Evolutionary conservation across 169 alveolate species (phyloP), one percentile per base, ranked within the genome.

Genomic region (Cryptosporidium baileyi): DNA sequence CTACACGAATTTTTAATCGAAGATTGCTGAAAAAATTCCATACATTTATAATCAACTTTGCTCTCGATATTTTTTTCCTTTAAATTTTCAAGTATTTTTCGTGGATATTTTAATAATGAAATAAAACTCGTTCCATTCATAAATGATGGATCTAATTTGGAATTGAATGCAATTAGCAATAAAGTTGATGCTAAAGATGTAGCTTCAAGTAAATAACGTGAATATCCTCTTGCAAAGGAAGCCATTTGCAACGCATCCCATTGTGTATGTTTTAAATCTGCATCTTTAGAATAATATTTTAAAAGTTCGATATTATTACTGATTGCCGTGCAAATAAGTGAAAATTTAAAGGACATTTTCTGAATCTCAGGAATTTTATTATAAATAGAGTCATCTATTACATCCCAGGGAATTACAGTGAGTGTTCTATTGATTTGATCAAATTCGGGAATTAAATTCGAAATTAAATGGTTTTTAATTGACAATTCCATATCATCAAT

Each of bases 211-310:
- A 57, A 15, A 59, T 74, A 74, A 13, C 85, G 47, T 34, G 67
- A 51, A 38, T 54, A 74, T 9, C 85, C 67, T 36, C 85, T 74
- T 34, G 85, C 63, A 22, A 74, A 51, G 0, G 85, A 54, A 38
- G 74, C 85, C 85, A 74, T 74, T 54, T 74, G 65, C 28, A 74
- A 38, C 38, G 85, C 85, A 26, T 74, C 85, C 67, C 67, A 57
- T 41, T 57, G 65, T 1, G 30, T 34, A 7, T 34, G 22, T 19
- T 51, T 57, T 13, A 51, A 38, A 54, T 74, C 85, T 6, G 57
- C 17, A 3, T 36, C 15, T 52, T 45, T 26, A 19, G 85, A 74
- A 40, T 54, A 74, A 34, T 7, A 54, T 54, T 32, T 74, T 38
- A 74, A 24, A 9, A 74, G 19, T 15, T 57, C 60, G 6, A 36